Percentiles rank a stretch among this genome's conserved stretches.
phyloP scores from a whole-genome alignment of 441 rosid genomes.

The Adansonia rubrostipa region DNA sequence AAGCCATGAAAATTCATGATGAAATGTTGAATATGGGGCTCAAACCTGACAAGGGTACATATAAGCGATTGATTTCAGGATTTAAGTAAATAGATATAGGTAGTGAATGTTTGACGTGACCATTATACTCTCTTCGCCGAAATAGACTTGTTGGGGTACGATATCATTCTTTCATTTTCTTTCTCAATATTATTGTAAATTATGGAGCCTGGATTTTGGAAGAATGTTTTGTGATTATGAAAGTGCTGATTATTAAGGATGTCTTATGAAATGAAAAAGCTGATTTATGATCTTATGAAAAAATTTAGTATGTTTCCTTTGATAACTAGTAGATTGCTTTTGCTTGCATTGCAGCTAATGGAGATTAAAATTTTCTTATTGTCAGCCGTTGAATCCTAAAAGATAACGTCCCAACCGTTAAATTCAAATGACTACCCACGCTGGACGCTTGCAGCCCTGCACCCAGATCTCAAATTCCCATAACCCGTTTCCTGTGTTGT shows the following conservation, averaged over 20 bases:
- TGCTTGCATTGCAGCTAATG: too few species aligned
- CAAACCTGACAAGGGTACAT: constrained; percentile 61
- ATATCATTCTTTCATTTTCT: background rate
- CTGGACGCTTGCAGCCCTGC: too few species aligned
- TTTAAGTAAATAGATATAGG: constrained; percentile 32
- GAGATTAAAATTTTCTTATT: background rate
- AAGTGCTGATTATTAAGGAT: background rate
- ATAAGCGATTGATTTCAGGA: constrained; percentile 58
- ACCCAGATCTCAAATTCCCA: too few species aligned
- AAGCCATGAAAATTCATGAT: constrained; percentile 73
- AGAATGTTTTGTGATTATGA: background rate
- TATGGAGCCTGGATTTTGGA: background rate
- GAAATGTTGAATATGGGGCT: constrained; percentile 68
- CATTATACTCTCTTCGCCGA: background rate
- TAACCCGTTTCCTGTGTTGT: too few species aligned
- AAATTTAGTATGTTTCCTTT: background rate
- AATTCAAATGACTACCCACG: background rate
- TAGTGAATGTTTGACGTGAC: background rate
- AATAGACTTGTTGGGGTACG: background rate
- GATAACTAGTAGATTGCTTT: too few species aligned
- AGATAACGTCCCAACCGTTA: background rate
- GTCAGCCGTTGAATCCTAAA: background rate
- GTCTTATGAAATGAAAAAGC: background rate
- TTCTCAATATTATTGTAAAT: background rate
- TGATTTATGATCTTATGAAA: background rate